Evolutionary conservation across 345 rosid species (phyloP), one percentile per base, ranked within the genome.

Genomic region (Eutrema yunnanense): DNA sequence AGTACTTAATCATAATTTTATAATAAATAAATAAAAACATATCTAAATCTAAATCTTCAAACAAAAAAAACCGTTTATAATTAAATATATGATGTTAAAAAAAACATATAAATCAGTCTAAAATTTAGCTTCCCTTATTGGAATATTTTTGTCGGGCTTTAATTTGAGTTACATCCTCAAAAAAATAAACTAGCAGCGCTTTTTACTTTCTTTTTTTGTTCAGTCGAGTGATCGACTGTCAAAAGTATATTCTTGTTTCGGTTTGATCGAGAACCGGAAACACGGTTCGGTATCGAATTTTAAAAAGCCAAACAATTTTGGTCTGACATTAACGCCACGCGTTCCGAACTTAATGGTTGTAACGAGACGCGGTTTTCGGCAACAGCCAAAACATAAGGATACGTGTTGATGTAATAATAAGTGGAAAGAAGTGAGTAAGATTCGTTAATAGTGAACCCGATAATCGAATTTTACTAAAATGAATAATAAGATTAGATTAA

Each of bases 281-380:
- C 40, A 67, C 64, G 69, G 48, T 59, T 74, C 11, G 63, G 48
- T 58, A 50, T 16, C 27, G 13, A 29, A 9, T 4, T 64, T 33
- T 9, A 5, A 10, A 56, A 47, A 34, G 16, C 32, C 47, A 43
- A 60, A 74, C n/a, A 34, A 13, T 13, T 6, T 42, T 42, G 11
- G 34, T 68, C 74, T 32, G 71, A 41, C 54, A 47, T 29, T 0
- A 22, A 32, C 5, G 37, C 68, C 62, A 53, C 72, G 68, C 42
- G 72, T 72, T 62, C 38, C 38, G 19, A 5, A 54, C 6, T 47
- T 8, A 54, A 54, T 74, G 78, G 78, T 9, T 75, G 63, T 38
- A 75, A 52, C 13, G 9, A 6, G 43, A 75, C 79, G 79, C 73
- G 79, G 38, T 75, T 75, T 67, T 60, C 6, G 41, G 49, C 63